A percentile compares a stretch with the other conserved stretches of the same genome.
phyloP scores from a whole-genome alignment of 768 basidiomycete species.

The Mycena metata region DNA sequence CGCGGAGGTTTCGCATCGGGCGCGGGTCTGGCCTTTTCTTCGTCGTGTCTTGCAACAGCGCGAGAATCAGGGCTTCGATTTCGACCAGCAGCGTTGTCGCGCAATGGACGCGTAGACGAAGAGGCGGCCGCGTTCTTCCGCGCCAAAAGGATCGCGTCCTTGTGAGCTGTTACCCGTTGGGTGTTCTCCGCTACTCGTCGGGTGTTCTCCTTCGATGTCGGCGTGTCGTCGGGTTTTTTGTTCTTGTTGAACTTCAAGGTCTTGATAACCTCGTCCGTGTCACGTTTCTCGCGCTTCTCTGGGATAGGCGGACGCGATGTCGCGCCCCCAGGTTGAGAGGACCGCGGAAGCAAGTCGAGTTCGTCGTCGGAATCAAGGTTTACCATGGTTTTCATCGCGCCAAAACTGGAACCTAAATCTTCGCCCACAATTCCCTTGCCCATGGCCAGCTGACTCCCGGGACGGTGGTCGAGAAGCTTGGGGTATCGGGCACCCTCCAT shows the following conservation, averaged over 20 bases:
- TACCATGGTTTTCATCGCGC: not conserved
- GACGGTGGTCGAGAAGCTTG: not conserved
- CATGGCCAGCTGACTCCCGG: conserved; percentile 10
- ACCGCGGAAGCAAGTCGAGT: conserved; percentile 12
- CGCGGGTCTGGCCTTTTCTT: not conserved
- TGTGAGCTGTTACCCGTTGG: too few relatives aligned
- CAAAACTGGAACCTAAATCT: not conserved
- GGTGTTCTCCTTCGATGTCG: conserved; percentile 37
- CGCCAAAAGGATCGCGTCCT: not conserved
- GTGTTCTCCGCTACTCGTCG: not conserved
- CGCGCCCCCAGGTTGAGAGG: not conserved
- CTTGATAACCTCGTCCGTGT: conserved; percentile 24
- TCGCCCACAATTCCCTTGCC: conserved; percentile 5
- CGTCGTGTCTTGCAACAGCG: not conserved
- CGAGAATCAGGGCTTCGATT: not conserved
- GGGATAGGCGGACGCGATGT: too few relatives aligned
- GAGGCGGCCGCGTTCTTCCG: conserved; percentile 22
- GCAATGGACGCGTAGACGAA: conserved; percentile 27
- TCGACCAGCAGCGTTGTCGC: conserved; percentile 27
- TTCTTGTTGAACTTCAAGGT: conserved; percentile 24
- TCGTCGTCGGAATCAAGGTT: conserved; percentile 20
- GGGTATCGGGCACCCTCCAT: conserved; percentile 2
- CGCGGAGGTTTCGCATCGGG: not conserved
- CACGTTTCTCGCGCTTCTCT: not conserved
- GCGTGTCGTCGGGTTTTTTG: conserved; percentile 9